phyloP scores from a whole-genome alignment of 805 yeast species.

The Danielozyma ontarioensis region DNA sequence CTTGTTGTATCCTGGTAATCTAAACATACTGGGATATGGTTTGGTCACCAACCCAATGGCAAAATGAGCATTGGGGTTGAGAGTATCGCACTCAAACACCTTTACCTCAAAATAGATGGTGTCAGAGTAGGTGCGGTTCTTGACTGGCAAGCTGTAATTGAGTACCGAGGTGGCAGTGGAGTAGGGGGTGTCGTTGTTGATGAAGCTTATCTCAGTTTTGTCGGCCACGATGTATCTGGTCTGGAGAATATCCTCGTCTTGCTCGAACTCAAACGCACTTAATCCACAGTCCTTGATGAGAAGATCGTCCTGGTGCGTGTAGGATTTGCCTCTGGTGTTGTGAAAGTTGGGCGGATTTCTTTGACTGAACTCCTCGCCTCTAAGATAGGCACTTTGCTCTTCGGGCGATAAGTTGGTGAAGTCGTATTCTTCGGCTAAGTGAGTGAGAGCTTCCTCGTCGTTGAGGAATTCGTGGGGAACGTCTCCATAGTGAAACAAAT shows the following conservation, averaged over 20 bases:
- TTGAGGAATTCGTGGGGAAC: slow-evolving; percentile 35
- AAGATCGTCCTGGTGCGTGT: slow-evolving; percentile 22
- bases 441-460: slow-evolving; percentile 33
- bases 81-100: slow-evolving; percentile 26
- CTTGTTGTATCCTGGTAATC: slow-evolving; percentile 68
- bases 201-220: slow-evolving; percentile 31
- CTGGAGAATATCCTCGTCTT: slow-evolving; percentile 24
- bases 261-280: slow-evolving; percentile 36
- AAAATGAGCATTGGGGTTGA: slow-evolving; percentile 42
- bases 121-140: slow-evolving; percentile 29
- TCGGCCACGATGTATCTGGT: slow-evolving; percentile 36
- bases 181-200: slow-evolving; percentile 34
- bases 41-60: slow-evolving; percentile 64
- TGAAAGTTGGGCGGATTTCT: slow-evolving; percentile 26
- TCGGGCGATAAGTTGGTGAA: slow-evolving; percentile 34
- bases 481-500: slow-evolving; percentile 10
- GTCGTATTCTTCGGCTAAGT: slow-evolving; percentile 33
- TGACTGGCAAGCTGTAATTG: slow-evolving; percentile 35
- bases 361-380: slow-evolving; percentile 30
- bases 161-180: slow-evolving; percentile 35
- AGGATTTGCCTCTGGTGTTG: slow-evolving; percentile 29
- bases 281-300: slow-evolving; percentile 33
- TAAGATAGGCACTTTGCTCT: slow-evolving; percentile 32
- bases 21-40: slow-evolving; percentile 65
- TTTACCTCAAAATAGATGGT: slow-evolving; percentile 59